A percentile compares a stretch with the other conserved stretches of the same genome.
These are phyloP conservation scores for Echites panduratus DNA, from an alignment of 257 asterid genomes.

Conservation along the genomic window DNA sequence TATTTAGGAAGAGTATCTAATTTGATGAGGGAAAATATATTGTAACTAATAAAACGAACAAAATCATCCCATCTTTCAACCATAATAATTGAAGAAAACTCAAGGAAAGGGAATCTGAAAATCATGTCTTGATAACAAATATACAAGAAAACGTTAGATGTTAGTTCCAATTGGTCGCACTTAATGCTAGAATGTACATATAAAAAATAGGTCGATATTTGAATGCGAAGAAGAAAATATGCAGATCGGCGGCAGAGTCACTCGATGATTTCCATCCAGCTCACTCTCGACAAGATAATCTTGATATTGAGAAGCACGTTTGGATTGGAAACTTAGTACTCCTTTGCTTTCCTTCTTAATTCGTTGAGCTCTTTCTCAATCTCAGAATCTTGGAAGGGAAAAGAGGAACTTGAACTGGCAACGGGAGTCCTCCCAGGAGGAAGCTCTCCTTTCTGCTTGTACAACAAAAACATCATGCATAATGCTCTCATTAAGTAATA, in stretches of 20 bases:
- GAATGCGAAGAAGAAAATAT: neutral
- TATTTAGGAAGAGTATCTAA: too few relatives aligned
- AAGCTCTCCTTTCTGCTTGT: conserved; percentile 84
- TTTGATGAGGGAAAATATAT: too few relatives aligned
- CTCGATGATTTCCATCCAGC: conserved; percentile 8
- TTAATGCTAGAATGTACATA: conserved; percentile 3
- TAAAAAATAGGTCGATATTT: neutral
- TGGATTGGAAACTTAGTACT: conserved; percentile 31
- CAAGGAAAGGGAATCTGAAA: neutral
- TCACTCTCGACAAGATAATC: conserved; percentile 9
- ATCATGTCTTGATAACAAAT: neutral
- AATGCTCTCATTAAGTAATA: neutral
- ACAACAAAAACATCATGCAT: conserved; percentile 7
- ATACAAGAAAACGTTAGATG: neutral
- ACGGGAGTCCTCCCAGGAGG: conserved; percentile 77
- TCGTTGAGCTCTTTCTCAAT: conserved; percentile 88
- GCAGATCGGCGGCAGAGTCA: neutral
- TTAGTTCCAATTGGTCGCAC: neutral
- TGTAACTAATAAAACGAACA: too few relatives aligned
- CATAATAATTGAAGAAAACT: neutral
- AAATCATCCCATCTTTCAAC: neutral
- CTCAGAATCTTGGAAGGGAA: conserved; percentile 78
- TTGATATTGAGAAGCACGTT: conserved; percentile 4
- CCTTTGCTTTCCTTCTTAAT: conserved; percentile 68
- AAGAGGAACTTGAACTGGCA: conserved; percentile 32